phyloP scores from a whole-genome alignment of 78 protist species.

The Mantamonas sphyraenae region DNA sequence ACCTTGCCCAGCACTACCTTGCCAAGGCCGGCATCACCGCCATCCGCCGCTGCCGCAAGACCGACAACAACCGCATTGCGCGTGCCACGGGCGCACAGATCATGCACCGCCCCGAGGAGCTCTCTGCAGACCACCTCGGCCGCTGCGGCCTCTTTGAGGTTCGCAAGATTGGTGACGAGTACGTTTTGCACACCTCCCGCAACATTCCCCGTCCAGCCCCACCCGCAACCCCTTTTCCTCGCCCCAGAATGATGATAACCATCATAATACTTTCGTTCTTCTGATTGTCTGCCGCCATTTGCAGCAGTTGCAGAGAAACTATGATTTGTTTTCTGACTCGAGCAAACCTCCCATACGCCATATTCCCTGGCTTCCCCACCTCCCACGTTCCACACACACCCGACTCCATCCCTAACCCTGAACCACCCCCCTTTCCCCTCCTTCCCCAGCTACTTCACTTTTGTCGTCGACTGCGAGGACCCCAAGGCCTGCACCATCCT shows the following conservation, averaged over 20 bases:
- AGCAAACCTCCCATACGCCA: too few relatives aligned
- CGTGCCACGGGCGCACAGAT: constrained; percentile 97
- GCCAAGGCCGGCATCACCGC: constrained; percentile 84
- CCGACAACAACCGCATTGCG: constrained; percentile 98
- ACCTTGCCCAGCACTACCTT: constrained; percentile 89
- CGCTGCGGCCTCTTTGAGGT: constrained; percentile 86
- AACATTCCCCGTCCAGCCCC: too few relatives aligned
- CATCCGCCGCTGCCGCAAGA: constrained; percentile 92
- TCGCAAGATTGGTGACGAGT: constrained; percentile 95
- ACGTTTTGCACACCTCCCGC: background rate
- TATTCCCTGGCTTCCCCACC: too few relatives aligned
- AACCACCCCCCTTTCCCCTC: too few relatives aligned
- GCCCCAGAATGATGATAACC: too few relatives aligned
- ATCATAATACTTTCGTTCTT: too few relatives aligned
- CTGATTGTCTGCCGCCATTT: too few relatives aligned
- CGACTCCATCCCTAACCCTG: too few relatives aligned
- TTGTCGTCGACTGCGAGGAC: constrained; percentile 87
- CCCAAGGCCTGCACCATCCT: constrained; percentile 98
- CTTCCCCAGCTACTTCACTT: constrained; percentile 83
- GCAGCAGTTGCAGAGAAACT: too few relatives aligned
- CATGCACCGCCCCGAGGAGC: constrained; percentile 83
- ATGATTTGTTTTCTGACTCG: too few relatives aligned
- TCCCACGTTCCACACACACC: too few relatives aligned
- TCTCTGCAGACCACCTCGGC: constrained; percentile 92
- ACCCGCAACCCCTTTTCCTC: too few relatives aligned